These are phyloP conservation scores for Samsoniella hepiali DNA, from an alignment of 2,329 filamentous ascomycete species.

Conservation along the genomic window DNA sequence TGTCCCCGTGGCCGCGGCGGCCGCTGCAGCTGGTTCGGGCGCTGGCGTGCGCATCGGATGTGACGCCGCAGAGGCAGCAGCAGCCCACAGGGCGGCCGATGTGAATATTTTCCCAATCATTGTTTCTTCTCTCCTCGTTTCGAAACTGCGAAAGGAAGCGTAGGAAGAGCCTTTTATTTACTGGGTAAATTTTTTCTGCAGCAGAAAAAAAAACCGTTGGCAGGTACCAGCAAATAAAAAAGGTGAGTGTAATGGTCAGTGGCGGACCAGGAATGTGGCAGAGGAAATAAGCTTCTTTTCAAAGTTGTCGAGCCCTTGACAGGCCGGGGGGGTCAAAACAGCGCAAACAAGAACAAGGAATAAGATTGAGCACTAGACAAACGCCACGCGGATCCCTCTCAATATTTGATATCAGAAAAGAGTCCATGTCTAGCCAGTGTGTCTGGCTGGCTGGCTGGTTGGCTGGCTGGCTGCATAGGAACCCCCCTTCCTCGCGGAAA, in stretches of 20 bases:
- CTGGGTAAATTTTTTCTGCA: background rate
- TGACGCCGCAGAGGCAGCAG: conserved; percentile 2
- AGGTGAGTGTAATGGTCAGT: background rate
- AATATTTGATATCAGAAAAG: background rate
- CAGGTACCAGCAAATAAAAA: background rate
- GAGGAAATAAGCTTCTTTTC: conserved; percentile 18
- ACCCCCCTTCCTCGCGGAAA: too few species aligned
- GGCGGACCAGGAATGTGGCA: background rate
- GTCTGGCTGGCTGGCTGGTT: too few species aligned
- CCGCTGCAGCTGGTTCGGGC: conserved; percentile 5
- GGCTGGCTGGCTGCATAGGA: too few species aligned
- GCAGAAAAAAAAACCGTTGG: background rate
- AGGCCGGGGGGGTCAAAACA: background rate
- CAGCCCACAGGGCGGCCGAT: conserved; percentile 9
- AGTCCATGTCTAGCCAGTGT: too few species aligned
- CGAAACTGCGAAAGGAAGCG: too few species aligned
- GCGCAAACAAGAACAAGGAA: background rate
- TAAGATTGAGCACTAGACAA: background rate
- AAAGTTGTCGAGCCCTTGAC: conserved; percentile 2
- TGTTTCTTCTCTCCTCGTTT: background rate
- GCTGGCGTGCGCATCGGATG: conserved; percentile 16
- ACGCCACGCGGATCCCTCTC: background rate
- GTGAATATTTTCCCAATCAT: conserved; percentile 3
- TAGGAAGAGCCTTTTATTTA: too few species aligned
- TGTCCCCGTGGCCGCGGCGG: conserved; percentile 19